These are phyloP conservation scores for Aspergillus sergii DNA, from an alignment of 2,329 filamentous ascomycete genomes.

Conservation along the genomic window DNA sequence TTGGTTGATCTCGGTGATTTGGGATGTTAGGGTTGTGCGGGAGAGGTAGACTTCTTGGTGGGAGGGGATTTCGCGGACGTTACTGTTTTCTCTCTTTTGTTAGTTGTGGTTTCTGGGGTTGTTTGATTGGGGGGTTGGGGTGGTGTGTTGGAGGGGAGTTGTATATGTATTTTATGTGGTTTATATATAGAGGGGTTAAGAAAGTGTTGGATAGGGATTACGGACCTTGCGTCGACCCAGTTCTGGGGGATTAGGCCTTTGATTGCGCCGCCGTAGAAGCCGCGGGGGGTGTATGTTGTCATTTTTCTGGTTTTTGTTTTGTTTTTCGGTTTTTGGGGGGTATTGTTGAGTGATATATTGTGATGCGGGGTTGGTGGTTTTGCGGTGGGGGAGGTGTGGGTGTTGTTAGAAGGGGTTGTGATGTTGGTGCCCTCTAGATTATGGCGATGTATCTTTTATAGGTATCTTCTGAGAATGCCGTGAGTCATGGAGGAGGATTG, in stretches of 20 bases:
- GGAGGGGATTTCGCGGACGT: slow-evolving; percentile 43
- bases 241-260: slow-evolving; percentile 34
- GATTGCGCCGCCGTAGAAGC: slow-evolving; percentile 41
- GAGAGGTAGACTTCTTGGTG: slow-evolving; percentile 94
- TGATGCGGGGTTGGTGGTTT: neutral
- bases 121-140: no score
- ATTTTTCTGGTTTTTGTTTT: slow-evolving; percentile 16
- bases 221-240: slow-evolving; percentile 35
- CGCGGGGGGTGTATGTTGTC: slow-evolving; percentile 29
- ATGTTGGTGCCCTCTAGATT: neutral
- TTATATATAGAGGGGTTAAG: no score
- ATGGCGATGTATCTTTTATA: neutral
- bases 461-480: neutral
- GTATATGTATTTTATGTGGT: no score
- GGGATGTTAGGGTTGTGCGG: slow-evolving; percentile 76
- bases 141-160: no score
- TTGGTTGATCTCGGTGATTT: slow-evolving; percentile 90
- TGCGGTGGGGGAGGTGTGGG: neutral
- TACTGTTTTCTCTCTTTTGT: slow-evolving; percentile 20
- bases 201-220: no score
- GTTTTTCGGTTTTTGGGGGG: neutral
- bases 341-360: neutral
- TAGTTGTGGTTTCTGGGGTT: slow-evolving; percentile 9
- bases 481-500: neutral
- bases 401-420: neutral